These are phyloP conservation scores for Gaeumannomyces sp. DNA, from an alignment of 2,329 filamentous ascomycete genomes.

Conservation along the genomic window DNA sequence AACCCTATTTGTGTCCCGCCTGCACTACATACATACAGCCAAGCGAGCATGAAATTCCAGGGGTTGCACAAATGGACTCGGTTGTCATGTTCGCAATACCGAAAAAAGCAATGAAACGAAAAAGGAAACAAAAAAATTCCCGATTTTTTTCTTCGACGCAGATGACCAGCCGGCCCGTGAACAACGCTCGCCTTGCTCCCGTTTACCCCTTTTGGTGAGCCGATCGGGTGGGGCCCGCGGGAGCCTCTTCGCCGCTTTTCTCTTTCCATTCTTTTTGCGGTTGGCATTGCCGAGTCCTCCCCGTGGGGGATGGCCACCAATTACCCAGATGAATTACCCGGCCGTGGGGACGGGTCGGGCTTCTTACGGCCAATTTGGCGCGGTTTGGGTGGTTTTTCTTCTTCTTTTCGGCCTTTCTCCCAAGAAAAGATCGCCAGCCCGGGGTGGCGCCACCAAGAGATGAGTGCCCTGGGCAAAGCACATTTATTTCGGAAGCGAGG, in stretches of 20 bases:
- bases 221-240: not conserved
- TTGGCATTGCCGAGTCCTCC: not conserved
- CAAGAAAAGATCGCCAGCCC: not conserved
- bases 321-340: constrained; percentile 1
- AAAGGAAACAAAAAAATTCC: not conserved
- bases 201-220: not conserved
- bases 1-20: not conserved
- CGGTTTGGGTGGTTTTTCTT: not conserved
- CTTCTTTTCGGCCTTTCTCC: not conserved
- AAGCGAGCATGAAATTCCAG: no score
- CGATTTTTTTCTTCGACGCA: not conserved
- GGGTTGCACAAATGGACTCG: no score
- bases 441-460: not conserved
- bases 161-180: not conserved
- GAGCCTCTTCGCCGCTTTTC: no score
- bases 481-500: not conserved
- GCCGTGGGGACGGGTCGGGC: not conserved
- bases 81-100: not conserved
- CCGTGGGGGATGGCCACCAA: not conserved
- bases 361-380: not conserved
- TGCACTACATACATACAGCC: no score
- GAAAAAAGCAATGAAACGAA: not conserved
- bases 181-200: not conserved
- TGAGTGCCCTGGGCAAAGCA: not conserved
- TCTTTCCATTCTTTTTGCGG: no score